Base-by-base conservation (phyloP, 345 rosid species). In the Syzygium grande region DNA sequence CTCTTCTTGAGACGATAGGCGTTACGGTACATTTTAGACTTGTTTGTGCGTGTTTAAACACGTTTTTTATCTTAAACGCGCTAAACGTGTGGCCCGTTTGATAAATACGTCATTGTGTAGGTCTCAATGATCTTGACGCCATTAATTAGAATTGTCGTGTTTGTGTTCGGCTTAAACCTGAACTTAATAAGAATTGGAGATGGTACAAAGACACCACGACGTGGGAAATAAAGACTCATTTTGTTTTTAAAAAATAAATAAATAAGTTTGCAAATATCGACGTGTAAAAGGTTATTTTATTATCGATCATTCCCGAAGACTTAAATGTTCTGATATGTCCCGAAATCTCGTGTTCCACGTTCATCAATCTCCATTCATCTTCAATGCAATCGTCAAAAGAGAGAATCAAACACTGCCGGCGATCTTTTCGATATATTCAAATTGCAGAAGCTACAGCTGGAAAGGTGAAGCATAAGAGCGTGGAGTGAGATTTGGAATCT, bases 51-150 rank as follows among this genome's bases (percentile, higher is more conserved):
- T 13, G 63, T 58, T 58, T 25, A 25, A 58, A 58, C 0, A 0
- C 29, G 25, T 58, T 25, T 58, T 58, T 58, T 58, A 58, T 58
- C 29, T 58, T 58, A n/a, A 25, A 58, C 29, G 6, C 25, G 63
- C 63, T 58, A 58, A 58, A 25, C n/a, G n/a, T 9, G 63, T 56
- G 63, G 25, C 3, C 63, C 63, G 63, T 58, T 58, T 58, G 63
- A 56, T 58, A 58, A 58, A 58, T 0, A 58, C 15, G 29, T 1
- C 63, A 15, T 25, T 25, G 63, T 58, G 29, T n/a, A 58, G 27
- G 4, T 56, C 61, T 56, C 2, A 0, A 56, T 23, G n/a, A 56
- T 1, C 9, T 1, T 2, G 25, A 23, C 0, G 13, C 13, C 13
- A 23, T 56, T 56, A 0, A 56, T 56, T 56, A 4, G 25, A 9